Conservation (phyloP, 768 basidiomycete genomes). For the Mycena maculata region DNA sequence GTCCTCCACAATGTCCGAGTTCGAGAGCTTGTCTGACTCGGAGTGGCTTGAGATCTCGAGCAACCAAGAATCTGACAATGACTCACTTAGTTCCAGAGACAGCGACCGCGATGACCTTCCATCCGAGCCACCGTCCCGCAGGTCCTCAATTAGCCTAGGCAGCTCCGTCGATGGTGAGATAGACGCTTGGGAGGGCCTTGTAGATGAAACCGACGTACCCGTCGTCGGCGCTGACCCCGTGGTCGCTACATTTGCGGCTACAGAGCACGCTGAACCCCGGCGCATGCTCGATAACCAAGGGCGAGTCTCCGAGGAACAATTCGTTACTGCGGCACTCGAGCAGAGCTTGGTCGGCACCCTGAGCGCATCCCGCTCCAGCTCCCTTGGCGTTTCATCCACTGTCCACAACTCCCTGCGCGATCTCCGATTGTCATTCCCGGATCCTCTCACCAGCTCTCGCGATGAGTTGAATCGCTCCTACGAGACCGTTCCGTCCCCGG, state of each 20-base stretch:
- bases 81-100: slow-evolving; percentile 65
- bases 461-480: slow-evolving; percentile 71
- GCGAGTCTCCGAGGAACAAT: slow-evolving; percentile 67
- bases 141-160: slow-evolving; percentile 75
- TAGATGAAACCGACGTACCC: slow-evolving; percentile 70
- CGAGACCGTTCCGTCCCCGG: slow-evolving; percentile 60
- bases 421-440: slow-evolving; percentile 84
- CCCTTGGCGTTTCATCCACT: slow-evolving; percentile 61
- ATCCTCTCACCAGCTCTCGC: slow-evolving; percentile 80
- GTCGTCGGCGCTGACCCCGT: slow-evolving; percentile 36
- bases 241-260: slow-evolving; percentile 39
- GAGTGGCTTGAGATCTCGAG: slow-evolving; percentile 87
- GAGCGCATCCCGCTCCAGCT: slow-evolving; percentile 77
- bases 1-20: slow-evolving; percentile 67
- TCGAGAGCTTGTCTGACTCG: slow-evolving; percentile 78
- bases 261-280: slow-evolving; percentile 44
- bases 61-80: slow-evolving; percentile 76
- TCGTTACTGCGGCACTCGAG: slow-evolving; percentile 79
- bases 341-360: slow-evolving; percentile 87
- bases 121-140: slow-evolving; percentile 69
- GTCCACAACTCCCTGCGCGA: slow-evolving; percentile 75
- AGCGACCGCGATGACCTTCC: slow-evolving; percentile 66
- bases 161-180: slow-evolving; percentile 78
- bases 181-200: slow-evolving; percentile 83
- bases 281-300: slow-evolving; percentile 13